phyloP scores from a whole-genome alignment of 1,284 basidiomycete species.

The Ustilago xerochloae region DNA sequence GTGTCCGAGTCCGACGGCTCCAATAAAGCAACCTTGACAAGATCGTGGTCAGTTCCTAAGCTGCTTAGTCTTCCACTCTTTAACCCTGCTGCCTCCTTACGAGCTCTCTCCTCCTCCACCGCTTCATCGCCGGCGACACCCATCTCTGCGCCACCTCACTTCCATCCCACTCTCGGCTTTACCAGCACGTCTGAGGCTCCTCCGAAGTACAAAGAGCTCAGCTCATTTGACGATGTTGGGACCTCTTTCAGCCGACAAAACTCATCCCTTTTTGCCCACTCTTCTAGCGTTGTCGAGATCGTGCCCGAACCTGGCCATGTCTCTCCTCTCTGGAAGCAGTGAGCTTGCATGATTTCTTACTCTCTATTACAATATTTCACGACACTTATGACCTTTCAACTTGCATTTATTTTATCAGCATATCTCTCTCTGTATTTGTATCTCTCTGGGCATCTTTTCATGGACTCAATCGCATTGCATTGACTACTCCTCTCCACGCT shows the following conservation, averaged over 20 bases:
- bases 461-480: slow-evolving; percentile 6
- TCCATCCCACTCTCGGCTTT: slow-evolving; percentile 29
- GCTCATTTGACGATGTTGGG: slow-evolving; percentile 30
- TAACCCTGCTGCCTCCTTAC: slow-evolving; percentile 28
- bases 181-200: slow-evolving; percentile 7
- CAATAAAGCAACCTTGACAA: slow-evolving; percentile 10
- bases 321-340: slow-evolving; percentile 40
- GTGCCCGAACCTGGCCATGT: slow-evolving; percentile 7
- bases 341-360: background rate
- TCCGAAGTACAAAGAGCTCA: slow-evolving; percentile 12
- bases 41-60: slow-evolving; percentile 39
- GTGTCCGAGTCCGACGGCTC: background rate
- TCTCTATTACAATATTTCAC: slow-evolving; percentile 2
- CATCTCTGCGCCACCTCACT: slow-evolving; percentile 3
- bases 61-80: slow-evolving; percentile 37
- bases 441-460: slow-evolving; percentile 22
- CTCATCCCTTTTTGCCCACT: slow-evolving; percentile 1
- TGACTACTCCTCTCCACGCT: background rate
- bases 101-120: slow-evolving; percentile 23
- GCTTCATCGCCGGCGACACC: slow-evolving; percentile 29
- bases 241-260: slow-evolving; percentile 12
- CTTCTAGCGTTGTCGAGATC: background rate
- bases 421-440: slow-evolving; percentile 26
- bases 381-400: background rate
- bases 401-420: slow-evolving; percentile 8